Base-by-base conservation (phyloP, 495 filamentous ascomycete species). In the Evansstolkia leycettana region DNA sequence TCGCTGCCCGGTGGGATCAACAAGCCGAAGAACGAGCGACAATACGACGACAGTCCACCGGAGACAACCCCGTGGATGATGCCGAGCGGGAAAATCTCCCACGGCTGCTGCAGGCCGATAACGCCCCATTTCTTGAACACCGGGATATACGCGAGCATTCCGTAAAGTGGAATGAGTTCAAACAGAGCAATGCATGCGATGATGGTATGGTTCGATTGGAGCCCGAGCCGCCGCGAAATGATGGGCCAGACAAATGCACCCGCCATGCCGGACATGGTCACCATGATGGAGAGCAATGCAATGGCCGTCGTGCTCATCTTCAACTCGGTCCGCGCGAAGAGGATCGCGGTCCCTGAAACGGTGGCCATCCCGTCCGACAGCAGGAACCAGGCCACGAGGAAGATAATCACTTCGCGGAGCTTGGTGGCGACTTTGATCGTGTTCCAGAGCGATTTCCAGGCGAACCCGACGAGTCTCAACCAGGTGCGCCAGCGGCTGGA, bases 51-150 rank as follows among this genome's bases (percentile, higher is more conserved):
- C 17, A 94, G 57, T 0, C 87, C 87, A 1, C 87, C 87, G 3
- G 87, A 72, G 1, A 93, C 86, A 29, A 93, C 69, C 0, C 87
- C 87, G 42, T 92, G 92, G 14, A 94, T 67, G 11, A 80, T 73
- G 0, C 77, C 87, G 0, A 94, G 60, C 0, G 84, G 82, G 52
- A 87, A 93, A 71, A 94, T 90, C 55, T 94, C 87, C 82, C 84
- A 89, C 20, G 77, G 79, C 55, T 82, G 75, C 47, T 92, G 84
- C 24, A 94, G 66, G 0, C 87, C 87, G 5, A 84, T 64, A 0
- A 84, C 73, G 2, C 84, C 86, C 65, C 75, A 77, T 12, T 64
- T 64, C 40, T 71, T 62, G 25, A 94, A 65, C 4, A 82, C 69
- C 0, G 84, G 83, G 10, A 94, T 70, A 48, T 86, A 94, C 2